phyloP scores from a whole-genome alignment of 2,329 filamentous ascomycete genomes.

The Rutstroemia sp. region DNA sequence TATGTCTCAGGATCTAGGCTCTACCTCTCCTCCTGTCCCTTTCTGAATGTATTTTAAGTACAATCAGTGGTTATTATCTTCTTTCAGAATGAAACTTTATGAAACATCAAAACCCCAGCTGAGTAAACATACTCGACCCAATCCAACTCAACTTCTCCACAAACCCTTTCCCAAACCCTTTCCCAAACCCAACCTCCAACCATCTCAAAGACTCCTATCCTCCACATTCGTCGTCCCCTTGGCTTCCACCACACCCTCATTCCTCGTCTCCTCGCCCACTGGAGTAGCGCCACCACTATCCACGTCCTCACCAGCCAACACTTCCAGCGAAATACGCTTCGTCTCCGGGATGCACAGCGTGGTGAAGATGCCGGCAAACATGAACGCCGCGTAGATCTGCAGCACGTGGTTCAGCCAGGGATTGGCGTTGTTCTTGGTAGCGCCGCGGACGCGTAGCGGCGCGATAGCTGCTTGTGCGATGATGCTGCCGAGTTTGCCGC shows the following conservation, averaged over 20 bases:
- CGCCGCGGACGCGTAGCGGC: conserved; percentile 41
- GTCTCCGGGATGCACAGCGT: conserved; percentile 71
- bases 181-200: neutral
- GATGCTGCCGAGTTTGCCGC: conserved; percentile 62
- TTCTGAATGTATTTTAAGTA: too few relatives aligned
- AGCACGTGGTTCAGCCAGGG: conserved; percentile 64
- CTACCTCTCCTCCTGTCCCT: too few relatives aligned
- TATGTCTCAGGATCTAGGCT: too few relatives aligned
- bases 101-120: neutral
- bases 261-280: neutral
- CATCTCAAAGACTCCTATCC: neutral
- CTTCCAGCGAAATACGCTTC: conserved; percentile 66
- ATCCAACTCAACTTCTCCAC: neutral
- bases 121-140: neutral
- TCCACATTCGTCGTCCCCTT: neutral
- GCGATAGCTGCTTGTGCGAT: conserved; percentile 55
- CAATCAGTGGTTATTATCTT: too few relatives aligned
- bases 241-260: neutral
- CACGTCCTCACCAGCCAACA: conserved; percentile 53
- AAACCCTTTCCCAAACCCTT: too few relatives aligned
- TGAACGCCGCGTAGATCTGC: conserved; percentile 73
- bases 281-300: neutral
- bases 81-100: too few relatives aligned
- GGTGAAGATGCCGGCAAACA: conserved; percentile 63
- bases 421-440: conserved; percentile 11